Evolutionary conservation across 805 yeast species (phyloP).

Genomic region (Torulaspora delbrueckii): DNA sequence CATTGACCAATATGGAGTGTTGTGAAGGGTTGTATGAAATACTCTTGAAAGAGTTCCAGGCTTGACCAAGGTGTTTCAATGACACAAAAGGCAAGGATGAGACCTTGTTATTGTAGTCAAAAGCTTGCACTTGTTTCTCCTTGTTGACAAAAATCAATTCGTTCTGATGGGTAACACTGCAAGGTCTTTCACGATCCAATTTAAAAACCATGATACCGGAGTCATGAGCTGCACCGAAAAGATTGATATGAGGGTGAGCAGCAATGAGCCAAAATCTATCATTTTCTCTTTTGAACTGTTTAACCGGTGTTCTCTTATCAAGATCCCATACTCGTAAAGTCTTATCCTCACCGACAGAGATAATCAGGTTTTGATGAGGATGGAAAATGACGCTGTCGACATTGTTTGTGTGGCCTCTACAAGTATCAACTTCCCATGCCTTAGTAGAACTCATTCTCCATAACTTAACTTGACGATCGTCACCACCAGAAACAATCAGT

Average conservation of each 20-base stretch:
- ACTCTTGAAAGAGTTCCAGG: constrained; percentile 81
- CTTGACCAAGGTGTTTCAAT: constrained; percentile 74
- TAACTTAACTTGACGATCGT: constrained; percentile 88
- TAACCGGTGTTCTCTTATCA: constrained; percentile 87
- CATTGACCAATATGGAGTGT: constrained; percentile 75
- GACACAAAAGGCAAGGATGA: constrained; percentile 74
- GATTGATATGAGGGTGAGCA: constrained; percentile 82
- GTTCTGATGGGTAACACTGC: constrained; percentile 63
- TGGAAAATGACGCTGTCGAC: constrained; percentile 88
- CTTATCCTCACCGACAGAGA: constrained; percentile 94
- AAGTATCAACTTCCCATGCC: constrained; percentile 99
- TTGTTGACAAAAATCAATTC: constrained; percentile 69
- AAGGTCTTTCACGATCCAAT: constrained; percentile 92
- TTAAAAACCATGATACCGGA: constrained; percentile 97
- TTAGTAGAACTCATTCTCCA: constrained; percentile 98
- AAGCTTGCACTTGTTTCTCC: constrained; percentile 81
- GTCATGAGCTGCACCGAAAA: constrained; percentile 96
- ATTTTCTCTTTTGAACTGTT: constrained; percentile 87
- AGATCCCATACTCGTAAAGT: constrained; percentile 96
- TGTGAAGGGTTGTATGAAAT: constrained; percentile 91
- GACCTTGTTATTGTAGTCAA: constrained; percentile 60
- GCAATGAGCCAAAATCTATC: constrained; percentile 94
- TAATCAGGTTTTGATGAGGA: constrained; percentile 84
- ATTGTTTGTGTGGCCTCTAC: constrained; percentile 95
- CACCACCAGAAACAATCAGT: constrained; percentile 90